Conservation (phyloP, 192 early-diverging fungal species). For the Podila verticillata region DNA sequence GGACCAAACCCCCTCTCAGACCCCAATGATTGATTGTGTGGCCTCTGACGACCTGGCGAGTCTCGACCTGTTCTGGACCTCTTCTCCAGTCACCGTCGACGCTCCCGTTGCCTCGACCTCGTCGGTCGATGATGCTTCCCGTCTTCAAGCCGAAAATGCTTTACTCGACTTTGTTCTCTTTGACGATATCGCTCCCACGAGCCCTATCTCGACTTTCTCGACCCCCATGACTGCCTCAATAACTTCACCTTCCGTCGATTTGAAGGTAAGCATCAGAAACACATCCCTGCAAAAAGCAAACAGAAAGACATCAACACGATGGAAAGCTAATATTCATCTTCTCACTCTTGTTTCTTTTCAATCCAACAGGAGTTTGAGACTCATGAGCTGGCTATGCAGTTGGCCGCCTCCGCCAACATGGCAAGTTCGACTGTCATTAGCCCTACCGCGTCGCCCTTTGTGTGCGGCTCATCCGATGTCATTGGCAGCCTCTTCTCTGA, state of each 20-base stretch:
- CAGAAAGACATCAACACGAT: not conserved
- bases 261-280: constrained; percentile 12
- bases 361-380: constrained; percentile 29
- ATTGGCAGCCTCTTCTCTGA: constrained; percentile 45
- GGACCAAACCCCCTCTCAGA: constrained; percentile 49
- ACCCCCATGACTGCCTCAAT: constrained; percentile 27
- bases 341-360: not conserved
- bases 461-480: constrained; percentile 15
- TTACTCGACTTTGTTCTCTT: constrained; percentile 55
- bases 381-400: constrained; percentile 29
- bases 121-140: not conserved
- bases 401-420: constrained; percentile 32
- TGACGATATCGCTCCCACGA: constrained; percentile 44
- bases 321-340: not conserved
- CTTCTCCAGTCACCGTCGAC: not conserved
- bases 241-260: constrained; percentile 29
- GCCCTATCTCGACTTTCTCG: constrained; percentile 46
- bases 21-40: constrained; percentile 51
- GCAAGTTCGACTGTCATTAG: constrained; percentile 8
- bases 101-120: not conserved
- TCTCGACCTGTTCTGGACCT: constrained; percentile 32
- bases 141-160: constrained; percentile 54
- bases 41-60: constrained; percentile 38
- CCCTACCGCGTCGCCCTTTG: constrained; percentile 24
- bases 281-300: no score